These are phyloP conservation scores for Phycomyces nitens DNA, from an alignment of 192 early-diverging fungal genomes.

Conservation along the genomic window DNA sequence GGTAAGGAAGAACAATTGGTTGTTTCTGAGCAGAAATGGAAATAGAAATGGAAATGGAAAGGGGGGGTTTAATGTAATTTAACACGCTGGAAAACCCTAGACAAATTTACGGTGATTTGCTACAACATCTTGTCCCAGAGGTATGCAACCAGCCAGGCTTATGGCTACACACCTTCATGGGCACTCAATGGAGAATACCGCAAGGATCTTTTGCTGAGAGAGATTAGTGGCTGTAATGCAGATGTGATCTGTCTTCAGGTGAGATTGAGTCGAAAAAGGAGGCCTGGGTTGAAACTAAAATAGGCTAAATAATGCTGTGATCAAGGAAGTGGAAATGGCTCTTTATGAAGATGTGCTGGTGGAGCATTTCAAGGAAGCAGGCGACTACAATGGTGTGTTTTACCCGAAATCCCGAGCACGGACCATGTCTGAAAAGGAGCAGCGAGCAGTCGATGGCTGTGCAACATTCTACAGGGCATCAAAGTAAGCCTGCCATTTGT, in stretches of 20 bases:
- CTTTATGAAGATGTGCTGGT: constrained; percentile 90
- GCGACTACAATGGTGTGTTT: constrained; percentile 88
- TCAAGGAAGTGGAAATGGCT: constrained; percentile 84
- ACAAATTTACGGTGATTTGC: constrained; percentile 83
- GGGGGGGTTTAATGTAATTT: no score
- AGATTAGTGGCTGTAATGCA: constrained; percentile 81
- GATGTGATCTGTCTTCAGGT: constrained; percentile 94
- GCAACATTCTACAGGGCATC: constrained; percentile 87
- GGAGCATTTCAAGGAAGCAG: constrained; percentile 61
- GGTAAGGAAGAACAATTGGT: constrained; percentile 21
- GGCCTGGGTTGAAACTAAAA: neutral
- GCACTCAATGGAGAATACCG: constrained; percentile 92
- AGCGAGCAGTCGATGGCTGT: constrained; percentile 88
- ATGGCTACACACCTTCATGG: constrained; percentile 95
- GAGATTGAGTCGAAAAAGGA: neutral
- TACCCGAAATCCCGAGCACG: constrained; percentile 92
- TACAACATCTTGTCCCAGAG: constrained; percentile 92
- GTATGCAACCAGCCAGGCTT: constrained; percentile 83
- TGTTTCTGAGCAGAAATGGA: neutral
- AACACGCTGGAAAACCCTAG: constrained; percentile 44
- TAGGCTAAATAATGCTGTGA: no score
- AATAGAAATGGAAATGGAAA: no score
- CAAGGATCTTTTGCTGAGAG: constrained; percentile 80
- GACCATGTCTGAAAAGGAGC: constrained; percentile 90
- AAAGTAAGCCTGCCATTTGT: constrained; percentile 54